These are phyloP conservation scores for Casuarina cunninghamiana DNA, from an alignment of 306 rosid species.

Conservation along the genomic window DNA sequence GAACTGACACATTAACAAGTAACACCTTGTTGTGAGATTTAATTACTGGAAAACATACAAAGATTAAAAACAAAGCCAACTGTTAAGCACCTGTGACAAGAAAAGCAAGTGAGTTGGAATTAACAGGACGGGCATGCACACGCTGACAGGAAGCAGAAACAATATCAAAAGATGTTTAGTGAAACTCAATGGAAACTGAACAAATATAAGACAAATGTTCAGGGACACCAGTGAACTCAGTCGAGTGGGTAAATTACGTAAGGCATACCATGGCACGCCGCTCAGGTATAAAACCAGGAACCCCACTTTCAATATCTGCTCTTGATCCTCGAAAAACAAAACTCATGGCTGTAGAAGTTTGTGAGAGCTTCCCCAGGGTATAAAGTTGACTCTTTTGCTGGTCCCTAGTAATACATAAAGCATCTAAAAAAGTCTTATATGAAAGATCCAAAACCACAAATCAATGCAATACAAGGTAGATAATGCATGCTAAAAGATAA, in stretches of 20 bases:
- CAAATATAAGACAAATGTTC: neutral
- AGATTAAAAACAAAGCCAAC: neutral
- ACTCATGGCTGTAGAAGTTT: slow-evolving; percentile 57
- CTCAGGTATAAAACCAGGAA: slow-evolving; percentile 76
- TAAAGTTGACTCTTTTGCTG: slow-evolving; percentile 7
- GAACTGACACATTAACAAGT: slow-evolving; percentile 54
- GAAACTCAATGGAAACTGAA: slow-evolving; percentile 3
- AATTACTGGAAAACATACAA: slow-evolving; percentile 10
- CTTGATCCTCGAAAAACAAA: slow-evolving; percentile 89
- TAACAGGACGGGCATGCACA: slow-evolving; percentile 75
- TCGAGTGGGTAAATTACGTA: neutral
- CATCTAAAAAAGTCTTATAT: neutral
- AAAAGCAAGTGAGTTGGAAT: slow-evolving; percentile 88
- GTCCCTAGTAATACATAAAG: neutral
- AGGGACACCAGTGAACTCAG: neutral
- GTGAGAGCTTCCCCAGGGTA: slow-evolving; percentile 14
- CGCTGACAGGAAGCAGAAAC: slow-evolving; percentile 39
- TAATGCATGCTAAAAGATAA: neutral
- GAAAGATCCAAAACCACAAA: neutral
- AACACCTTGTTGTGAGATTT: slow-evolving; percentile 10
- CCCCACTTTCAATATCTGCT: slow-evolving; percentile 79
- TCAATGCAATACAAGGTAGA: neutral
- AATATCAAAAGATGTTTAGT: slow-evolving; percentile 8
- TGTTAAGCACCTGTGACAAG: slow-evolving; percentile 80
- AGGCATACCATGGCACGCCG: slow-evolving; percentile 71